Base-by-base conservation (phyloP, 768 basidiomycete species). In the Epithele typhae region DNA sequence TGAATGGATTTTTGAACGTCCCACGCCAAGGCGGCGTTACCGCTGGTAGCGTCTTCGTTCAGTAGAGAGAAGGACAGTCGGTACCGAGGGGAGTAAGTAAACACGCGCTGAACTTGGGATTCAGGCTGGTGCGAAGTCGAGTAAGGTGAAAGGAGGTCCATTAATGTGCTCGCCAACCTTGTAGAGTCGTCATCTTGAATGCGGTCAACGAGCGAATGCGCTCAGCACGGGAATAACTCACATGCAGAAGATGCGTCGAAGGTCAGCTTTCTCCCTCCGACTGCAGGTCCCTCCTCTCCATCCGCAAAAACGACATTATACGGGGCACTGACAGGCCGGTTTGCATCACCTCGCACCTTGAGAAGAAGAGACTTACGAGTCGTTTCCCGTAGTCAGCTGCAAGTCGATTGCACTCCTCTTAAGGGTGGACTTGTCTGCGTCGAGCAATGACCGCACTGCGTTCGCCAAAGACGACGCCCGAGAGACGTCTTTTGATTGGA, bases 41-140 rank as follows among this genome's bases (percentile, higher is more conserved):
- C 86, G 11, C 75, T 73, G 1, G 85, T 69, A 3, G 87, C 79
- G 61, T 98, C 88, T 67, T 98, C 92, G 60, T 97, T 95, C 42
- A 99, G 68, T 6, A 99, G 70, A 12, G 87, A 89, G 68, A 98
- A 96, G n/a, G 91, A 81, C 12, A 98, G 76, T 35, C 92, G 84
- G 64, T 90, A 89, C 37, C 79, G 80, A 4, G 81, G 76, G 11
- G 93, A 77, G 63, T 90, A 97, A 64, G 88, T 89, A 32, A 81
- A 77, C 17, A 79, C 69, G 27, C 77, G 67, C 23, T 77, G 69
- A 22, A 73, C 70, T 43, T 72, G 63, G 12, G 37, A 34, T 3
- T 23, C 22, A 10, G 60, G 73, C 24, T 77, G 71, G 38, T 76
- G 69, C 43, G 65, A 59, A 15, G 66, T 63, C 23, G 64, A 58